Base-by-base conservation (phyloP, 352 stramenopile genomes). In the Blastocystis sp. region DNA sequence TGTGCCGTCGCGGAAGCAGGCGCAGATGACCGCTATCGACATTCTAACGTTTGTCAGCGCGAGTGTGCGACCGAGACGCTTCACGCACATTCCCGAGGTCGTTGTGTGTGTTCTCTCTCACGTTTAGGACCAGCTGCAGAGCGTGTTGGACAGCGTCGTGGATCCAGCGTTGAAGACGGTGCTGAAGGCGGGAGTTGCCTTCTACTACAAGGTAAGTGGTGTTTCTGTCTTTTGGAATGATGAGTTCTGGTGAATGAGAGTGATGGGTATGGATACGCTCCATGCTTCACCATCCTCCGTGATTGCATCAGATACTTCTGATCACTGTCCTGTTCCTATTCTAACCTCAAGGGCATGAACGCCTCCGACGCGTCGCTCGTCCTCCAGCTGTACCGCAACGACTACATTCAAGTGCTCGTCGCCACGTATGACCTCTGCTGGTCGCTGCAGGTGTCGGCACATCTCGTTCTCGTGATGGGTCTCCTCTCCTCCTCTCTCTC, bases 1-100 rank as follows among this genome's bases (percentile, higher is more conserved):
- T 88, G 95, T 98, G 40, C 95, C 97, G 9, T 98, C 95, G 18
- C 90, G 92, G 29, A 97, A 97, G 88, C 97, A 99, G 88, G 94
- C 94, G 34, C 95, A 98, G 88, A 89, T 99, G 27, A 98, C 93
- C 16, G 95, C 96, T 3, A 98, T 99, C 87, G 96, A 99, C 89
- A 87, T 99, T 54, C 96, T 99, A 87, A 97, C 94, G 24, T 98
- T 98, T 90, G 92, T 93, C 0, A 85, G 94, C 38, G 94, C 91
- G 38, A 92, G 88, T 90, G 81, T 16, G 56, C 87, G 7, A 77
- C 84, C 53, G n/a, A 16, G 21, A 78, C 24, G 51, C 49, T 87
- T 77, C 29, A 34, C 11, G 16, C 65, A 77, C 36, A 77, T 61
- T 63, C 44, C 65, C 21, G 3, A 64, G 0, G 27, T 71, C 32